Percentiles rank a stretch among this genome's conserved stretches.
Conservation (phyloP, 305 asterid species). For the Fraxinus sp. region DNA sequence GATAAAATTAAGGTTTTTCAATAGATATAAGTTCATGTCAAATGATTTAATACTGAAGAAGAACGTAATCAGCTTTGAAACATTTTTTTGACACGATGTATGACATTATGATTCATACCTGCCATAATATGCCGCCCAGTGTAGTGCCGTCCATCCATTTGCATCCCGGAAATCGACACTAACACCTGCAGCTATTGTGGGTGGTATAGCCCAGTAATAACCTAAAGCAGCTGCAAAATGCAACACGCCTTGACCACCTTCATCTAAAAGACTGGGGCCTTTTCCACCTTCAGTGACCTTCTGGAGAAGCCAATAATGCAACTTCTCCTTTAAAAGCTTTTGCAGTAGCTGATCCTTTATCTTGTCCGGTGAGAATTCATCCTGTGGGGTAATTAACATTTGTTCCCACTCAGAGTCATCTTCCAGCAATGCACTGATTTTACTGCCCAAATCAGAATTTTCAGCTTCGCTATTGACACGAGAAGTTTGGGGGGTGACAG, state of each 20-base stretch:
- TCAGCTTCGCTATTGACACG: slow-evolving; percentile 37
- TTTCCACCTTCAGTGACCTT: slow-evolving; percentile 78
- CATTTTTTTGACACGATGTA: not conserved
- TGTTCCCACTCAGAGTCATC: slow-evolving; percentile 69
- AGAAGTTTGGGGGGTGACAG: slow-evolving; percentile 31
- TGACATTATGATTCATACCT: slow-evolving; percentile 44
- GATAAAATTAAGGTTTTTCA: slow-evolving; percentile 2
- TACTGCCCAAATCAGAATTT: slow-evolving; percentile 37
- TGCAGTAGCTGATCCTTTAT: slow-evolving; percentile 64
- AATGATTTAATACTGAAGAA: not conserved
- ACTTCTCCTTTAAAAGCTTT: slow-evolving; percentile 72
- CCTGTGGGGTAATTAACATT: slow-evolving; percentile 49
- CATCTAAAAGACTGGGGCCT: slow-evolving; percentile 75
- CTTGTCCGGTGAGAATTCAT: slow-evolving; percentile 50
- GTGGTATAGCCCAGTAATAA: slow-evolving; percentile 87
- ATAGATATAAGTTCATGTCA: slow-evolving; percentile 6
- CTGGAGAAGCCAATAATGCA: slow-evolving; percentile 73
- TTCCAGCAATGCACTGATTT: slow-evolving; percentile 56
- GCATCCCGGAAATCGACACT: slow-evolving; percentile 83
- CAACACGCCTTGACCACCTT: slow-evolving; percentile 85
- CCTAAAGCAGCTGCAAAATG: slow-evolving; percentile 94
- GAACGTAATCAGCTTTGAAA: not conserved
- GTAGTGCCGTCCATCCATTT: slow-evolving; percentile 97
- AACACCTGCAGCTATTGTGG: slow-evolving; percentile 77
- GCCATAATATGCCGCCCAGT: slow-evolving; percentile 96